Percentiles rank a stretch among this genome's conserved stretches.
These are phyloP conservation scores for Cyclotella atomus DNA, from an alignment of 108 stramenopile species.

Conservation along the genomic window DNA sequence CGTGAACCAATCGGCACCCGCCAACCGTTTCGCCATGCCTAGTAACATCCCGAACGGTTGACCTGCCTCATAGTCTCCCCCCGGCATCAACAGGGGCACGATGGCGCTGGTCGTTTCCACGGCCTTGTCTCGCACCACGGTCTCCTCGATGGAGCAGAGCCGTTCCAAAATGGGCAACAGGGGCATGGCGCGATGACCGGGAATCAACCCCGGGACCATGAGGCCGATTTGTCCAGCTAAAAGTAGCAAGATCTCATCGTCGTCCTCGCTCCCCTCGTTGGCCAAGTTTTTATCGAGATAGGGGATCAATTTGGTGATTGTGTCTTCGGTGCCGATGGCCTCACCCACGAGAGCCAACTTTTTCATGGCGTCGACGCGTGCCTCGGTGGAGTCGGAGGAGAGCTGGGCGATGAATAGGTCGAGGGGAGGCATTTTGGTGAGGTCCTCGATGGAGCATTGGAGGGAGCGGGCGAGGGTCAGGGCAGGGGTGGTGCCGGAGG, in stretches of 20 bases:
- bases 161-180: slow-evolving; percentile 92
- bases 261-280: slow-evolving; percentile 43
- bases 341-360: slow-evolving; percentile 79
- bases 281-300: slow-evolving; percentile 62
- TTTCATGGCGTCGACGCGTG: slow-evolving; percentile 88
- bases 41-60: slow-evolving; percentile 47
- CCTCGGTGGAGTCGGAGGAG: slow-evolving; percentile 67
- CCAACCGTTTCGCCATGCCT: slow-evolving; percentile 81
- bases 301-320: slow-evolving; percentile 60
- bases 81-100: slow-evolving; percentile 38
- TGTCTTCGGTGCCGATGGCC: slow-evolving; percentile 73
- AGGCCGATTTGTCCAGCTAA: slow-evolving; percentile 74
- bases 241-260: slow-evolving; percentile 81
- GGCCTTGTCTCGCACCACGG: slow-evolving; percentile 91
- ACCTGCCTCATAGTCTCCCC: slow-evolving; percentile 31
- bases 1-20: slow-evolving; percentile 96
- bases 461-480: slow-evolving; percentile 80
- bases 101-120: slow-evolving; percentile 76
- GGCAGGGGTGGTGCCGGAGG: slow-evolving; percentile 59
- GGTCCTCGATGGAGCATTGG: slow-evolving; percentile 49
- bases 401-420: slow-evolving; percentile 80
- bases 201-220: slow-evolving; percentile 76
- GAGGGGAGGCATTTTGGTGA: slow-evolving; percentile 67
- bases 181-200: slow-evolving; percentile 48
- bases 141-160: slow-evolving; percentile 94